These are phyloP conservation scores for Coniochaeta ligniaria DNA, from an alignment of 2,329 filamentous ascomycete species.

Conservation along the genomic window DNA sequence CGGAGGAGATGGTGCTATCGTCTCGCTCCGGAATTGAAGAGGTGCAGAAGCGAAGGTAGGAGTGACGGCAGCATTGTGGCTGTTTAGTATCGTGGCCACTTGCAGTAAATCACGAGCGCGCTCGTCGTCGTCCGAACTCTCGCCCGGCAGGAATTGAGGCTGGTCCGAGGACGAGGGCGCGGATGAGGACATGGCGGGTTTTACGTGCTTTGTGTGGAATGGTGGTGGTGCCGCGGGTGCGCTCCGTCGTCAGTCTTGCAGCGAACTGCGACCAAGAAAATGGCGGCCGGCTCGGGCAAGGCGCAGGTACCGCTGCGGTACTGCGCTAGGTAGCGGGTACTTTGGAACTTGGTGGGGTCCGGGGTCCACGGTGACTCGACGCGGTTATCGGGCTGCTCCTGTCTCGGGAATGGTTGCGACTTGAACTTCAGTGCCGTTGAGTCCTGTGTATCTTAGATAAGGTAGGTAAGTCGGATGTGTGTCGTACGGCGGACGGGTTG, in stretches of 20 bases:
- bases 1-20: constrained; percentile 22
- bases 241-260: neutral
- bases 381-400: neutral
- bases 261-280: neutral
- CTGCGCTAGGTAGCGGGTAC: neutral
- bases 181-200: neutral
- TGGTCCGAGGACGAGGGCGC: neutral
- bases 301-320: neutral
- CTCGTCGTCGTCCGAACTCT: neutral
- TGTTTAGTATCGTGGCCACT: neutral
- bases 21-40: constrained; percentile 18
- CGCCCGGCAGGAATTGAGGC: neutral
- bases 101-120: neutral
- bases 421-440: too few relatives aligned
- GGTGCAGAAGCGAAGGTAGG: constrained; percentile 7
- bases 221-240: neutral
- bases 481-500: too few relatives aligned
- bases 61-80: constrained; percentile 1
- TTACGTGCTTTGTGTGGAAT: neutral
- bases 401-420: neutral
- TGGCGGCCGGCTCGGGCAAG: neutral
- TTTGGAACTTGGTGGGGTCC: neutral
- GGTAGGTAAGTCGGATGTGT: too few relatives aligned
- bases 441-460: too few relatives aligned
- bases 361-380: too few relatives aligned